These are phyloP conservation scores for Silene vulgaris DNA, from an alignment of 179 eudicot species.

Conservation along the genomic window DNA sequence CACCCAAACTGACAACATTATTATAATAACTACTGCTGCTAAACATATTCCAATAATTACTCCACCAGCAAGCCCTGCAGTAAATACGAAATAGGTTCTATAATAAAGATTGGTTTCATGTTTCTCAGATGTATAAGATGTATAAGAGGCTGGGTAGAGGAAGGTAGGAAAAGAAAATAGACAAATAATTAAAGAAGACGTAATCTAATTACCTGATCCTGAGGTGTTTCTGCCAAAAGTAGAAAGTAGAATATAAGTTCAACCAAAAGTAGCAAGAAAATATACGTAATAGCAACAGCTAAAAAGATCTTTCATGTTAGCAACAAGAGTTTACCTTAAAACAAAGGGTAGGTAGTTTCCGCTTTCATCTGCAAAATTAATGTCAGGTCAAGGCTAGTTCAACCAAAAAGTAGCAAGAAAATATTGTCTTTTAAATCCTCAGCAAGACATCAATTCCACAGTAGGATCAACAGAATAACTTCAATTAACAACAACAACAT, in stretches of 20 bases:
- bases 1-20: conserved; percentile 32
- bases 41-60: conserved; percentile 45
- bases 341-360: conserved; percentile 50
- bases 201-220: conserved; percentile 23
- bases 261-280: neutral
- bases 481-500: neutral
- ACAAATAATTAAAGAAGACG: neutral
- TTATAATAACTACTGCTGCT: conserved; percentile 34
- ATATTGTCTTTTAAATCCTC: neutral
- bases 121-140: neutral
- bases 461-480: neutral
- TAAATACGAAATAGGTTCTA: neutral
- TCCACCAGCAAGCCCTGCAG: conserved; percentile 43
- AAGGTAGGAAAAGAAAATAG: neutral
- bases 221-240: conserved; percentile 40
- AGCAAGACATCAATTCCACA: neutral
- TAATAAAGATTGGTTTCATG: conserved; percentile 10
- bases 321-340: conserved; percentile 33
- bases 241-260: conserved; percentile 1
- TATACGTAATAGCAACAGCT: neutral
- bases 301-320: neutral
- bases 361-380: conserved; percentile 38
- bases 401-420: neutral
- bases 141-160: neutral
- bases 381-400: conserved; percentile 7